Evolutionary conservation across 495 filamentous ascomycete species (phyloP).

Genomic region (Saxophila tyrrhenica): DNA sequence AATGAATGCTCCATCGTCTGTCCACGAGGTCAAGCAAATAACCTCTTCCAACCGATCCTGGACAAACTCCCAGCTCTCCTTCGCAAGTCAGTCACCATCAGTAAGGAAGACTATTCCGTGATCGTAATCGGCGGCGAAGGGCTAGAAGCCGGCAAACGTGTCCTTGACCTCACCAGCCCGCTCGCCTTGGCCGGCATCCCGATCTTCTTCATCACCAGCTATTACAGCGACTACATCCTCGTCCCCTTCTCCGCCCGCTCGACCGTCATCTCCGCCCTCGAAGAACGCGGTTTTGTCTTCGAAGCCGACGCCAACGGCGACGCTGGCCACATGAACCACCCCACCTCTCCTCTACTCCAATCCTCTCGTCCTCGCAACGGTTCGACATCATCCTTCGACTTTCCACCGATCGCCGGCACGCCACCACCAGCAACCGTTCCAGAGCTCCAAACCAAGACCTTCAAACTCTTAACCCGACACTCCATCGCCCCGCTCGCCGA

Average conservation of each 20-base stretch:
- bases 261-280: constrained; percentile 63
- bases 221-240: constrained; percentile 94
- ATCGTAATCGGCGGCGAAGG: constrained; percentile 82
- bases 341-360: constrained; percentile 2
- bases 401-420: constrained; percentile 46
- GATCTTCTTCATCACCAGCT: constrained; percentile 97
- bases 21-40: constrained; percentile 54
- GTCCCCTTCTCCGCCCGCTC: constrained; percentile 63
- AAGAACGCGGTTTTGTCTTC: constrained; percentile 74
- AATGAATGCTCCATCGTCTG: constrained; percentile 91
- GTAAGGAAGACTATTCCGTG: constrained; percentile 71
- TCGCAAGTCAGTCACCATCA: constrained; percentile 54
- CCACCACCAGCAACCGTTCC: constrained; percentile 64
- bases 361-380: constrained; percentile 35
- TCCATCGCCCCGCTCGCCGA: constrained; percentile 65
- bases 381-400: constrained; percentile 38
- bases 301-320: constrained; percentile 48
- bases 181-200: constrained; percentile 85
- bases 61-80: constrained; percentile 34
- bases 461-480: constrained; percentile 59
- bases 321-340: constrained; percentile 45
- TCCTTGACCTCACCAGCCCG: constrained; percentile 83
- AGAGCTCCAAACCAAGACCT: constrained; percentile 75
- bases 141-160: constrained; percentile 84
- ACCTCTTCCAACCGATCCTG: constrained; percentile 60